Evolutionary conservation across 768 basidiomycete species (phyloP), one percentile per base, ranked within the genome.

Genomic region (Mycena filopes): DNA sequence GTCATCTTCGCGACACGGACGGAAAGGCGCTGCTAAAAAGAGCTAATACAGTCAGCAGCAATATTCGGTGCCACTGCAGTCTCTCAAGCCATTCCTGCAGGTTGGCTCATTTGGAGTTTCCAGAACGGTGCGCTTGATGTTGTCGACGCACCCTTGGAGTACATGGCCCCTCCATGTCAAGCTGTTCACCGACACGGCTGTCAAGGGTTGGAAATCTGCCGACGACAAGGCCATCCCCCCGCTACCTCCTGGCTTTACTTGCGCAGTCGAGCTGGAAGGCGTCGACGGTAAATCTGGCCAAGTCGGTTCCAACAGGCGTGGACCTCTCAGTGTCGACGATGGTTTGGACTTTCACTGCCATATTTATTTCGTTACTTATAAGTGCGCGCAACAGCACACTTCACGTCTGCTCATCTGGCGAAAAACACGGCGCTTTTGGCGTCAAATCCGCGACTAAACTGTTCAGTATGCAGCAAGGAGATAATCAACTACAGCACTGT

Each of bases 111-210:
- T 59, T 62, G 38, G 57, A 20, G 5, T 56, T 60, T 36, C 13
- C 61, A 91, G 90, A 47, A 83, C 89, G 36, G 87, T 87, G 16
- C 82, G 84, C 42, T 81, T 80, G 21, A 91, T 94, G 87, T 76
- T 94, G 15, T 79, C 84, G 1, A 80, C 76, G 5, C 84, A 87
- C 67, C 92, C 94, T 0, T 95, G 90, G 75, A 84, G 81, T 65
- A 83, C 83, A 21, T 90, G 90, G 87, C 91, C 93, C 0, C 79
- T 95, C 36, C 89, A 88, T 63, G 85, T 93, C 69, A 91, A 90
- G 69, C 74, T 94, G 8, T 95, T 94, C 76, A 88, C 89, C 2
- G 76, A 82, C 43, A 86, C 89, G 58, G 89, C 89, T 15, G 80
- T 82, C 21, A 81, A 81, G 59, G 73, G 75, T 6, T 93, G 92